A percentile compares a stretch with the other conserved stretches of the same genome.
Conservation (phyloP, 306 rosid genomes). For the Vigna mungo region DNA sequence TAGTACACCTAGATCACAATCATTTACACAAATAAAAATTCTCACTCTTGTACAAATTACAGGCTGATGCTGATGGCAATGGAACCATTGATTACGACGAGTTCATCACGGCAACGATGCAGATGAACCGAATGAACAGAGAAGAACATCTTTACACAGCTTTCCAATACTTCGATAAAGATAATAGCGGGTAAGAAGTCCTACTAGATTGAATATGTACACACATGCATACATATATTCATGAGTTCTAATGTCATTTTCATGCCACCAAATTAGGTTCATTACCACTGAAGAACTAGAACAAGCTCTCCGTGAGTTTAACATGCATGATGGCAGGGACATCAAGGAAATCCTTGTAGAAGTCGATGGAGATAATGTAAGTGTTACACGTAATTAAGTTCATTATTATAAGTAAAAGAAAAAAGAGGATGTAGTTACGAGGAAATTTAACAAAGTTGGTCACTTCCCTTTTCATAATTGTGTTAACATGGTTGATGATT, state of each 20-base stretch:
- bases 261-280: conserved; percentile 52
- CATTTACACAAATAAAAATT: neutral
- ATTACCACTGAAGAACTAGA: conserved; percentile 92
- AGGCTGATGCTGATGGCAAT: conserved; percentile 99
- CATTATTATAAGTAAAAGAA: no score
- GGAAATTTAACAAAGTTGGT: neutral
- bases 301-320: conserved; percentile 83
- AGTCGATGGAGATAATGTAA: conserved; percentile 87
- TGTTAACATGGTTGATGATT: neutral
- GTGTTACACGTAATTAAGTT: conserved; percentile 33
- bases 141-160: conserved; percentile 97
- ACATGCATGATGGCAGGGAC: conserved; percentile 92
- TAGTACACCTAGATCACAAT: neutral
- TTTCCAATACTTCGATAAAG: conserved; percentile 92
- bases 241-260: neutral
- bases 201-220: neutral
- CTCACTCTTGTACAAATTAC: conserved; percentile 21
- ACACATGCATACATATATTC: neutral
- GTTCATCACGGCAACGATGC: conserved; percentile 98
- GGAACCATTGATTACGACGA: conserved; percentile 94
- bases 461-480: neutral
- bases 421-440: no score
- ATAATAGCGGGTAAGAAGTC: conserved; percentile 81
- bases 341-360: conserved; percentile 81
- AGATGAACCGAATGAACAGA: conserved; percentile 88